Percentiles rank a stretch among this genome's conserved stretches.
phyloP scores from a whole-genome alignment of 2,329 filamentous ascomycete species.

The Nemania sp. region DNA sequence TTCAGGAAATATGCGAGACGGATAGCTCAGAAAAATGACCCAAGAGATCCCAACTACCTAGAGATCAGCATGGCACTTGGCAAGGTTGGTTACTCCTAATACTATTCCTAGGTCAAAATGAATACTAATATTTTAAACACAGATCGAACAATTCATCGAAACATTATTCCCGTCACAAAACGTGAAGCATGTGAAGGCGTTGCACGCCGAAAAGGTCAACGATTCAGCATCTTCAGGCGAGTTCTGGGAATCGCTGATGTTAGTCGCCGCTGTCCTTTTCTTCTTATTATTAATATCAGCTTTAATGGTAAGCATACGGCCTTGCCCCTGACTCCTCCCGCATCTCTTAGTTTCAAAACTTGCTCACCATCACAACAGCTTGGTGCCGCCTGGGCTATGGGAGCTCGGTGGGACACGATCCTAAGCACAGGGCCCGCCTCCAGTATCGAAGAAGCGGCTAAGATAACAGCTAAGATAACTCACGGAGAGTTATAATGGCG shows the following conservation, averaged over 20 bases:
- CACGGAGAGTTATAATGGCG: conserved; percentile 49
- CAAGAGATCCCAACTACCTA: conserved; percentile 90
- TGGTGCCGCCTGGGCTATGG: conserved; percentile 80
- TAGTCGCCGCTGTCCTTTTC: conserved; percentile 74
- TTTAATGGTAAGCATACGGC: conserved; percentile 76
- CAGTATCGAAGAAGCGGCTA: conserved; percentile 45
- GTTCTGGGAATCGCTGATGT: conserved; percentile 71
- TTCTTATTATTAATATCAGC: conserved; percentile 78
- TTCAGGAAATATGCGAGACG: conserved; percentile 82
- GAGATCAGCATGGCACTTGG: conserved; percentile 91
- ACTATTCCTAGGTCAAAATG: not conserved
- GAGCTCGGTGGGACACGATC: conserved; percentile 83
- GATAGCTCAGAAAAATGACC: conserved; percentile 95
- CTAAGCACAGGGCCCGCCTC: conserved; percentile 61
- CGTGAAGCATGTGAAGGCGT: conserved; percentile 66
- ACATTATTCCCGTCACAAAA: conserved; percentile 89
- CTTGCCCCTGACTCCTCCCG: not conserved
- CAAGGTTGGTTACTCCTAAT: conserved; percentile 67
- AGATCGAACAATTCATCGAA: conserved; percentile 97
- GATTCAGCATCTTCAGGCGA: conserved; percentile 60
- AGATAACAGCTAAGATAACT: conserved; percentile 40
- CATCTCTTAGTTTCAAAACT: not conserved
- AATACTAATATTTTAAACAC: conserved; percentile 31
- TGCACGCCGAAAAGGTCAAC: conserved; percentile 56
- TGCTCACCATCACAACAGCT: conserved; percentile 65